Conservation (phyloP, 305 asterid genomes). For the Salvia sclarea region DNA sequence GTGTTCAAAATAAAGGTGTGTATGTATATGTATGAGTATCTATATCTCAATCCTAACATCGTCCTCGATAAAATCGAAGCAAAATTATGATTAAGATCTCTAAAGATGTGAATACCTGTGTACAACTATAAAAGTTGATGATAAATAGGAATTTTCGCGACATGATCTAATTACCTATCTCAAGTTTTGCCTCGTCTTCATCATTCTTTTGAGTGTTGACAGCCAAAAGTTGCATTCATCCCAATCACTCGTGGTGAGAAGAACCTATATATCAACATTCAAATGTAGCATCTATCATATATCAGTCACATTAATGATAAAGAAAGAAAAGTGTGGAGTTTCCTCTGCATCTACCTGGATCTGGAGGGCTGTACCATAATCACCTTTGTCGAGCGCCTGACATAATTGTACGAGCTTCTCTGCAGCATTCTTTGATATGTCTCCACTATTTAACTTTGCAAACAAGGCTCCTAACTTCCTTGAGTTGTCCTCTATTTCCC, state of each 20-base stretch:
- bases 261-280: constrained; percentile 52
- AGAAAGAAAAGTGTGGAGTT: neutral
- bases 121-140: constrained; percentile 15
- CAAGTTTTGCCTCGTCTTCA: constrained; percentile 82
- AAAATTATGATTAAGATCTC: neutral
- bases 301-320: neutral
- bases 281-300: neutral
- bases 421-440: constrained; percentile 88
- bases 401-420: constrained; percentile 93
- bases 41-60: constrained; percentile 8
- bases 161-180: constrained; percentile 45
- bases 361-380: constrained; percentile 79
- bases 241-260: constrained; percentile 95
- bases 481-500: constrained; percentile 97
- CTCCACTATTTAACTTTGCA: constrained; percentile 84
- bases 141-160: neutral
- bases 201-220: constrained; percentile 90
- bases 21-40: no score
- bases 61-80: constrained; percentile 30
- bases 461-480: constrained; percentile 84
- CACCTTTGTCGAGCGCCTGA: constrained; percentile 83
- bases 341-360: constrained; percentile 63
- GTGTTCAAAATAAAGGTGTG: neutral
- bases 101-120: neutral
- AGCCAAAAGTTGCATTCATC: constrained; percentile 98